Conservation (phyloP, 2,329 filamentous ascomycete genomes). For the Leptographium lundbergii region DNA sequence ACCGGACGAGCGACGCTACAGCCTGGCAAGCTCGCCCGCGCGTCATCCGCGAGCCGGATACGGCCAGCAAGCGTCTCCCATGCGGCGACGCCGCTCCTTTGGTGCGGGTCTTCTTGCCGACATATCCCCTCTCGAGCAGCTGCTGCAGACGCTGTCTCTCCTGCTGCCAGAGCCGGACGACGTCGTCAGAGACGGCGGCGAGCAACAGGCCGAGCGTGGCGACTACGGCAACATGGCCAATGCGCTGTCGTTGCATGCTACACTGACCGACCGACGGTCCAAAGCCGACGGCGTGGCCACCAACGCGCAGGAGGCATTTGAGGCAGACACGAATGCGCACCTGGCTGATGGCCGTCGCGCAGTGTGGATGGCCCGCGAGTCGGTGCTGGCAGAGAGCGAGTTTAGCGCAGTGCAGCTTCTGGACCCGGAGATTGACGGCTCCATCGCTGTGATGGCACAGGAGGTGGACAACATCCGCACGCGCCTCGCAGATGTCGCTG, state of each 20-base stretch:
- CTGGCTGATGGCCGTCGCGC: constrained; percentile 35
- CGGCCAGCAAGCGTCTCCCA: constrained; percentile 17
- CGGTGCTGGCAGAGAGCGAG: constrained; percentile 38
- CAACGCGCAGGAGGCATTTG: constrained; percentile 38
- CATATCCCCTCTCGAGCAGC: constrained; percentile 29
- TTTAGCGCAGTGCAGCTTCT: constrained; percentile 34
- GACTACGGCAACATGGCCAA: constrained; percentile 8
- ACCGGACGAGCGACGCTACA: constrained; percentile 13
- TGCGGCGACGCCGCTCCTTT: constrained; percentile 24
- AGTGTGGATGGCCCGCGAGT: constrained; percentile 36
- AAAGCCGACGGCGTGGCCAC: constrained; percentile 32
- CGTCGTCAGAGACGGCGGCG: constrained; percentile 1
- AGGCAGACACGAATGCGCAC: constrained; percentile 26
- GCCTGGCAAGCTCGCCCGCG: constrained; percentile 19
- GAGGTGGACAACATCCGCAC: constrained; percentile 17
- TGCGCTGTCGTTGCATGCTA: constrained; percentile 15
- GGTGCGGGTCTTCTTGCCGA: constrained; percentile 19
- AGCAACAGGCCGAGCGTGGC: not conserved
- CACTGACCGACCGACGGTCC: constrained; percentile 25
- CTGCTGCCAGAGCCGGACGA: constrained; percentile 23
- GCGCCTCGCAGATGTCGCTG: constrained; percentile 17
- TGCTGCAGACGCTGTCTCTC: constrained; percentile 36
- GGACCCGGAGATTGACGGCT: constrained; percentile 39
- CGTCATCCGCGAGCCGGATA: constrained; percentile 15
- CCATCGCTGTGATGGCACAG: constrained; percentile 31